phyloP scores from a whole-genome alignment of 2,329 filamentous ascomycete genomes.

The Penicillium hesseltinei region DNA sequence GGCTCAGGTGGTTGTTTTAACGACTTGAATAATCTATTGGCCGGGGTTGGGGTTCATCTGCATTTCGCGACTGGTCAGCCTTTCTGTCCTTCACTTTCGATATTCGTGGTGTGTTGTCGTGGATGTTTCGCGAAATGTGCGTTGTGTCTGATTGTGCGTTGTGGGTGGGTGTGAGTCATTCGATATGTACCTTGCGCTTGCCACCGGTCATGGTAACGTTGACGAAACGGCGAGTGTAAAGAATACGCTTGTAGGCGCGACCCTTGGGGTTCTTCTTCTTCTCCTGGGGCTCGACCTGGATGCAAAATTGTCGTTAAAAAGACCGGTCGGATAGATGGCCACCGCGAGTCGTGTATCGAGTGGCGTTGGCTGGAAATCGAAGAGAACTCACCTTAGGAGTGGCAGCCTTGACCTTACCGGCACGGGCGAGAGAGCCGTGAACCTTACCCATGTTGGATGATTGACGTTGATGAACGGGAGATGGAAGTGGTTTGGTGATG shows the following conservation, averaged over 20 bases:
- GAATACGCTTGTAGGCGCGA: slow-evolving; percentile 93
- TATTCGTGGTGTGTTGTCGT: slow-evolving; percentile 12
- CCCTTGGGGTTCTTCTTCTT: slow-evolving; percentile 97
- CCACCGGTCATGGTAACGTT: slow-evolving; percentile 96
- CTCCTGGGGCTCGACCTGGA: slow-evolving; percentile 53
- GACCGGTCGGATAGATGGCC: slow-evolving; percentile 6
- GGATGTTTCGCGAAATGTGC: background rate
- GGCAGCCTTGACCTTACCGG: slow-evolving; percentile 97
- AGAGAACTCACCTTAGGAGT: slow-evolving; percentile 38
- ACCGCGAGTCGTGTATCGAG: slow-evolving; percentile 12
- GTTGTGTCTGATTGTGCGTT: slow-evolving; percentile 25
- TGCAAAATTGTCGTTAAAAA: slow-evolving; percentile 21
- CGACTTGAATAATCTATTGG: slow-evolving; percentile 51
- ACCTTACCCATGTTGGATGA: slow-evolving; percentile 74
- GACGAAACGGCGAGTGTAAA: slow-evolving; percentile 96
- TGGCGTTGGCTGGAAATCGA: slow-evolving; percentile 12
- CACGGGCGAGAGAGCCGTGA: slow-evolving; percentile 91
- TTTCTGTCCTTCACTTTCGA: slow-evolving; percentile 8
- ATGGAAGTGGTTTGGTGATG: slow-evolving; percentile 27
- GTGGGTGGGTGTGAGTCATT: slow-evolving; percentile 15
- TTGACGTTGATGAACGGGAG: slow-evolving; percentile 26
- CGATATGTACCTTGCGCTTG: slow-evolving; percentile 82
- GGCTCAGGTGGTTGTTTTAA: slow-evolving; percentile 25
- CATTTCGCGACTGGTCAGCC: slow-evolving; percentile 17
- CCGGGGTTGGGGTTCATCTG: slow-evolving; percentile 88